Evolutionary conservation across 768 basidiomycete species (phyloP).

Genomic region (Chalciporus chontae): DNA sequence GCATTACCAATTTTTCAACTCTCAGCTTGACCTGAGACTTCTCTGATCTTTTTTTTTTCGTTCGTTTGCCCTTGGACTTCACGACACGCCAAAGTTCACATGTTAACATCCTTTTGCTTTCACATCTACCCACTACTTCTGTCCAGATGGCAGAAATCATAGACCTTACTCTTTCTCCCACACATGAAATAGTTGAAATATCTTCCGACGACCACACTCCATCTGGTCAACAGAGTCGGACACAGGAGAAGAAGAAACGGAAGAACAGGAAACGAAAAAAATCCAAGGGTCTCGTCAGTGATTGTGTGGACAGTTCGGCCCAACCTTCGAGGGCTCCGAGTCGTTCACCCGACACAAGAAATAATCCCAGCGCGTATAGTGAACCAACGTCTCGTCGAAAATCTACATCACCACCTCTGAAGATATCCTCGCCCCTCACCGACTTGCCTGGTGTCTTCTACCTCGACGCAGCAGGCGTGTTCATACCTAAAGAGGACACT

Average conservation of each 20-base stretch:
- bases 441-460: conserved; percentile 39
- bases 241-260: conserved; percentile 20
- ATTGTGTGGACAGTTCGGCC: conserved; percentile 14
- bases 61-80: background rate
- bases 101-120: too few species aligned
- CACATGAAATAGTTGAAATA: conserved; percentile 28
- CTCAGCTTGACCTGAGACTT: conserved; percentile 41
- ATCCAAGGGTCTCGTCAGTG: conserved; percentile 15
- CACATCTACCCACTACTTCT: background rate
- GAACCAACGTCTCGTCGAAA: conserved; percentile 27
- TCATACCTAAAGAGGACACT: conserved; percentile 26
- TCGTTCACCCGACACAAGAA: conserved; percentile 16
- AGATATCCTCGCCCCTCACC: conserved; percentile 13
- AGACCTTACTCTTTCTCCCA: conserved; percentile 32
- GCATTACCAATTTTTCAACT: conserved; percentile 55
- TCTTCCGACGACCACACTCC: conserved; percentile 21
- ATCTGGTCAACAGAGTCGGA: background rate
- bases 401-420: conserved; percentile 38
- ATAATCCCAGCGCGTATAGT: conserved; percentile 1
- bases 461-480: conserved; percentile 45
- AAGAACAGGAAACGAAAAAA: conserved; percentile 28
- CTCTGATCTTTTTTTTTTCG: background rate
- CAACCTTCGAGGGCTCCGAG: conserved; percentile 14
- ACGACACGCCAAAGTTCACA: background rate
- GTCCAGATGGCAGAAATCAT: conserved; percentile 31